Evolutionary conservation across 768 basidiomycete genomes (phyloP).

Genomic region (Pulveroboletus sp.): DNA sequence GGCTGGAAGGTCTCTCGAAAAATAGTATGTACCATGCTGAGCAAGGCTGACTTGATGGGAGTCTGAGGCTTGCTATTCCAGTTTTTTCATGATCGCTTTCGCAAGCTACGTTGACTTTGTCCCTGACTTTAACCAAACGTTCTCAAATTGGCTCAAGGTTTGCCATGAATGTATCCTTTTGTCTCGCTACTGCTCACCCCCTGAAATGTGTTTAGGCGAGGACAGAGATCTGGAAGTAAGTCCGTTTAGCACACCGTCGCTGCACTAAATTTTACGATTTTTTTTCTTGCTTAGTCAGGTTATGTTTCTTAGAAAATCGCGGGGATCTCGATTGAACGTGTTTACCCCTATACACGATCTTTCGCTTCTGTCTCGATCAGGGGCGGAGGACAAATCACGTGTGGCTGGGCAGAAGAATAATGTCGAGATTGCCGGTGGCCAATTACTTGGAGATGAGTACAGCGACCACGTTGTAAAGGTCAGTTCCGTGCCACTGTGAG

Average conservation of each 20-base stretch:
- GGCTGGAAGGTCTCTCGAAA: constrained; percentile 75
- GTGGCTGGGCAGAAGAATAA: constrained; percentile 70
- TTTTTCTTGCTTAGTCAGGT: constrained; percentile 57
- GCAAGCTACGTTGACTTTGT: constrained; percentile 78
- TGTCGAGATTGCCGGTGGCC: constrained; percentile 72
- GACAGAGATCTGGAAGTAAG: constrained; percentile 92
- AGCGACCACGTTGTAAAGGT: constrained; percentile 91
- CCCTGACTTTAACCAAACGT: constrained; percentile 60
- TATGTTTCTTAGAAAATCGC: constrained; percentile 74
- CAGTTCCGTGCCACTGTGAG: constrained; percentile 8
- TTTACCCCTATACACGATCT: constrained; percentile 91
- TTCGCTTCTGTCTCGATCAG: constrained; percentile 70
- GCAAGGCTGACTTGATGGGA: neutral
- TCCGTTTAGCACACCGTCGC: constrained; percentile 3
- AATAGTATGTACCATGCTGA: constrained; percentile 63
- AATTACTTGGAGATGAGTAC: constrained; percentile 91
- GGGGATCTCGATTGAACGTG: constrained; percentile 78
- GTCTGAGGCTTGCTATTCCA: constrained; percentile 26
- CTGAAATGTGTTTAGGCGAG: constrained; percentile 44
- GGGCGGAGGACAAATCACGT: constrained; percentile 50
- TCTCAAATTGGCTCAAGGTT: constrained; percentile 86
- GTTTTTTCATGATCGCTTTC: constrained; percentile 93
- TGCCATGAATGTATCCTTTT: constrained; percentile 7
- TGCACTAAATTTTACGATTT: neutral
- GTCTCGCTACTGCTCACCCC: neutral